phyloP scores from a whole-genome alignment of 2,329 filamentous ascomycete genomes.

The Fusarium graminum region DNA sequence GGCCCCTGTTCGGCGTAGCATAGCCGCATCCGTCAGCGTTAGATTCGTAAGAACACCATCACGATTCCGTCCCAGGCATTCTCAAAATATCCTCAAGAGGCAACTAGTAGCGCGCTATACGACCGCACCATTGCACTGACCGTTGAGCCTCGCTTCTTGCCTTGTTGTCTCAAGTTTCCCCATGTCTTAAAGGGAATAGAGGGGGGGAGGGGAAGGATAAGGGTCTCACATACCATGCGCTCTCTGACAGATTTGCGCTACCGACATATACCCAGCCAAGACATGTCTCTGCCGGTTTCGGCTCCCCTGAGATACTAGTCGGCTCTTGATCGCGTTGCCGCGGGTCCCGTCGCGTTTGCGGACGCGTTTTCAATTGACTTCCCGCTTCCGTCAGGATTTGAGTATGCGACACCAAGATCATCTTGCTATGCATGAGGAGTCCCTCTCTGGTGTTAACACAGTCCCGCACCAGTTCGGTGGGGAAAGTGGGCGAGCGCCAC shows the following conservation, averaged over 20 bases:
- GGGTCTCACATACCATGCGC: constrained; percentile 77
- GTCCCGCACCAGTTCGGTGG: constrained; percentile 78
- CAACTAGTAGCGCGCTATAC: constrained; percentile 33
- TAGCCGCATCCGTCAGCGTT: constrained; percentile 43
- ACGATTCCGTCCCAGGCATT: constrained; percentile 38
- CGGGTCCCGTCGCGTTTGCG: constrained; percentile 33
- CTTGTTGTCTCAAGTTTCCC: constrained; percentile 42
- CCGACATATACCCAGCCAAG: constrained; percentile 86
- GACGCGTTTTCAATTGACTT: constrained; percentile 29
- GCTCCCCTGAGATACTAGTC: constrained; percentile 27
- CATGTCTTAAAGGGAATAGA: constrained; percentile 41
- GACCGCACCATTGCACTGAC: constrained; percentile 39
- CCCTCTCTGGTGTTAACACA: constrained; percentile 78
- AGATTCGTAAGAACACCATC: constrained; percentile 43
- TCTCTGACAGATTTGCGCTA: constrained; percentile 92
- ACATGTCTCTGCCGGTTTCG: constrained; percentile 42
- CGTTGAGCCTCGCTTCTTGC: constrained; percentile 40
- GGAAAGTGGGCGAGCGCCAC: constrained; percentile 79
- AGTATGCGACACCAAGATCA: constrained; percentile 63
- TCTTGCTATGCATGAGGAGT: constrained; percentile 90
- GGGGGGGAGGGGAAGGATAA: constrained; percentile 20
- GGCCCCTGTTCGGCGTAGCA: constrained; percentile 71
- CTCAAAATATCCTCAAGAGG: constrained; percentile 34
- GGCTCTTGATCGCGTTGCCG: constrained; percentile 24
- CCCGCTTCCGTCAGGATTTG: constrained; percentile 27